phyloP scores from a whole-genome alignment of 2,329 filamentous ascomycete genomes.

The Colletotrichum liaoningense region DNA sequence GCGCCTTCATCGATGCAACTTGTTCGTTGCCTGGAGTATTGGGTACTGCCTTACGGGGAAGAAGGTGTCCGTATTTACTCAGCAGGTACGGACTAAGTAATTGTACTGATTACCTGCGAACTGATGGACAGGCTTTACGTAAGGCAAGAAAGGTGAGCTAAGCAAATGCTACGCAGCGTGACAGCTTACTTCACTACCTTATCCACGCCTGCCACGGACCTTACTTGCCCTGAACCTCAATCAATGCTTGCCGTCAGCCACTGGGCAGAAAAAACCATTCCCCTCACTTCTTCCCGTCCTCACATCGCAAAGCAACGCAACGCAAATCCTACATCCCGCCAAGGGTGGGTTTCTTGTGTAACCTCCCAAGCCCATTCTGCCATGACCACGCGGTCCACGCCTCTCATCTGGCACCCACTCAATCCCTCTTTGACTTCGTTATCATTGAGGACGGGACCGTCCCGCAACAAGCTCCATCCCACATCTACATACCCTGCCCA shows the following conservation, averaged over 20 bases:
- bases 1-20: neutral
- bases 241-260: neutral
- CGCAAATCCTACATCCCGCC: neutral
- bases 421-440: neutral
- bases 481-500: neutral
- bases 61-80: neutral
- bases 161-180: neutral
- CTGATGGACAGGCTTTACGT: neutral
- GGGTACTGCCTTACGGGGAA: too few species aligned
- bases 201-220: too few species aligned
- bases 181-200: neutral
- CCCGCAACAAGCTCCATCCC: neutral
- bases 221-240: too few species aligned
- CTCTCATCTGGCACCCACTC: neutral
- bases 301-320: neutral
- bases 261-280: slow-evolving; percentile 9
- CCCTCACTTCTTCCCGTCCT: neutral
- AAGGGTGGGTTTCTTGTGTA: neutral
- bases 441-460: neutral
- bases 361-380: neutral
- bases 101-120: neutral
- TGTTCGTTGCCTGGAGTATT: neutral
- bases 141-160: neutral
- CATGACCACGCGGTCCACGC: neutral
- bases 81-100: neutral